Conservation (phyloP, 495 filamentous ascomycete species). For the Tuber brumale region DNA sequence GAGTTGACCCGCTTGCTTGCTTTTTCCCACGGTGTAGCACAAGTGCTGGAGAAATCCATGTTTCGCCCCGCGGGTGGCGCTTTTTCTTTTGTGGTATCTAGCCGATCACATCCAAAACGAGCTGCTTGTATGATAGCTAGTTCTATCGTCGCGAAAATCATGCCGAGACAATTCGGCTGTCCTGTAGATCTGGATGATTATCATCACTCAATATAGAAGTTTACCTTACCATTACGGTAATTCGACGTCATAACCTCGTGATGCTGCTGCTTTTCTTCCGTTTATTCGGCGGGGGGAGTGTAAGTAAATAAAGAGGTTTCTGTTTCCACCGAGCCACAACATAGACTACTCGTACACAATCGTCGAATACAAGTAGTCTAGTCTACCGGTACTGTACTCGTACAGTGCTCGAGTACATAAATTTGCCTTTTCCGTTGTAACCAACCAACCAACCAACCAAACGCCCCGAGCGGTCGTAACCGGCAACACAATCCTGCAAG, state of each 20-base stretch:
- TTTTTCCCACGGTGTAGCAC: background rate
- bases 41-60: background rate
- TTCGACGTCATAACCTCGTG: background rate
- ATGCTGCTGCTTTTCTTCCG: background rate
- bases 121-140: no score
- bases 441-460: background rate
- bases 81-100: background rate
- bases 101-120: background rate
- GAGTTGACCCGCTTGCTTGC: background rate
- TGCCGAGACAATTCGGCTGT: background rate
- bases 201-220: background rate
- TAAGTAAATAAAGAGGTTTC: background rate
- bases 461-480: conserved; percentile 46
- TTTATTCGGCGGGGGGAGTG: background rate
- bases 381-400: no score
- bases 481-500: conserved; percentile 45
- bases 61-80: background rate
- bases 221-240: background rate
- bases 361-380: no score
- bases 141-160: background rate
- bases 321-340: conserved; percentile 3
- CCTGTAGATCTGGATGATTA: background rate
- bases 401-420: no score
- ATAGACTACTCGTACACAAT: background rate
- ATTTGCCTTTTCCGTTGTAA: background rate